These are phyloP conservation scores for Suillus clintonianus DNA, from an alignment of 768 basidiomycete species.

Conservation along the genomic window DNA sequence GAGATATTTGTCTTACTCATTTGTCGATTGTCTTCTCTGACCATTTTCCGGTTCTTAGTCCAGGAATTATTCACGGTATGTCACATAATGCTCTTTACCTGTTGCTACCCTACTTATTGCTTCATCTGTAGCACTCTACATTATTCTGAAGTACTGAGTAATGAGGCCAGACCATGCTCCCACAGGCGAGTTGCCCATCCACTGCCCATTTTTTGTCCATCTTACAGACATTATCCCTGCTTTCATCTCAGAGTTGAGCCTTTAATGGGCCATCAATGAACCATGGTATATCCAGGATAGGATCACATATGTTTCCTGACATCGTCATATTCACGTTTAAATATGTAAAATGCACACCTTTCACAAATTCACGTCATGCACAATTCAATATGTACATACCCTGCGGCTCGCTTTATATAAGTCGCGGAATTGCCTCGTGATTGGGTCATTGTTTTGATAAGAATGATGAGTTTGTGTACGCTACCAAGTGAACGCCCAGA, in stretches of 20 bases:
- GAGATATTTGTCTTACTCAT: neutral
- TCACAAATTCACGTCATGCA: neutral
- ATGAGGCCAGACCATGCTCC: neutral
- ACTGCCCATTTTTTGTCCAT: no score
- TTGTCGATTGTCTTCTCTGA: conserved; percentile 9
- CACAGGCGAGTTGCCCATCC: neutral
- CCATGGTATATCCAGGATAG: neutral
- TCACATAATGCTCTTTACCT: neutral
- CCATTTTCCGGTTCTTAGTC: conserved; percentile 40
- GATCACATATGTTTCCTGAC: neutral
- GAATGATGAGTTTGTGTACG: neutral
- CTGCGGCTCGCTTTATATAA: neutral
- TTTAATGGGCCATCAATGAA: neutral
- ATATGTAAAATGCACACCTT: neutral
- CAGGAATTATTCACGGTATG: conserved; percentile 74
- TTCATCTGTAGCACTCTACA: conserved; percentile 63
- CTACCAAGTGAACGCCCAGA: neutral
- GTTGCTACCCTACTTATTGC: conserved; percentile 12
- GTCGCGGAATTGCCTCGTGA: neutral
- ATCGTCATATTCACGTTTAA: neutral
- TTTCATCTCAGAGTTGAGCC: neutral
- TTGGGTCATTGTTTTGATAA: neutral
- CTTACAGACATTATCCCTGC: neutral
- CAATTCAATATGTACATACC: neutral
- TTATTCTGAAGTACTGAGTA: conserved; percentile 71